Conservation (phyloP, 2,329 filamentous ascomycete species). For the Penicillium rolfsii region DNA sequence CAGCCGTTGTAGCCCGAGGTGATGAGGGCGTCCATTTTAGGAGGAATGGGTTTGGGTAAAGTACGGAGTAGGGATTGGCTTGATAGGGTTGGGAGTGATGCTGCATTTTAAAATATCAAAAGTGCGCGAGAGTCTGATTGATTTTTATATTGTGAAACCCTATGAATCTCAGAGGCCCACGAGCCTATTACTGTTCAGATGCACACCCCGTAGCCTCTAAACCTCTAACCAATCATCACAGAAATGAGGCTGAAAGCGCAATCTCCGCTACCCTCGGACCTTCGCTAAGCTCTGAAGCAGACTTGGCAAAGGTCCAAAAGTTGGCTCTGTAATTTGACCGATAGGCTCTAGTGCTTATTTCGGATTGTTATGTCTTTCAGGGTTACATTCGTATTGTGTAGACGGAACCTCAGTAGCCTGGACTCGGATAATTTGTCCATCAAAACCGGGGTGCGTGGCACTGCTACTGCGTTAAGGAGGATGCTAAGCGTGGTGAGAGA, state of each 20-base stretch:
- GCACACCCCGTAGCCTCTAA: too few species aligned
- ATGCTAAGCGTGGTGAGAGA: too few species aligned
- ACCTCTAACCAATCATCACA: neutral
- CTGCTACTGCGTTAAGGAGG: too few species aligned
- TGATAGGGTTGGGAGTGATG: too few species aligned
- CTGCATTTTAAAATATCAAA: too few species aligned
- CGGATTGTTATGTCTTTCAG: conserved; percentile 4
- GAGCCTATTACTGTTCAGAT: too few species aligned
- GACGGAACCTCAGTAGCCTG: neutral
- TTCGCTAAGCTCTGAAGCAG: conserved; percentile 3
- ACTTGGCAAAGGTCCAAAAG: conserved; percentile 13
- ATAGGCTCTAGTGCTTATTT: conserved; percentile 7
- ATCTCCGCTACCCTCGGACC: conserved; percentile 7
- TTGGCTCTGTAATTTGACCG: neutral
- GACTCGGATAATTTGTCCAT: neutral
- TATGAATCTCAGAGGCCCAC: too few species aligned
- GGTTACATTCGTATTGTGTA: neutral
- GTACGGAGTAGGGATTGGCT: too few species aligned
- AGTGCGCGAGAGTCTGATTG: too few species aligned
- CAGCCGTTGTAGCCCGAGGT: conserved; percentile 6
- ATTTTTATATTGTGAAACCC: too few species aligned
- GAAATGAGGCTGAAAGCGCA: conserved; percentile 14
- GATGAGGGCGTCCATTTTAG: neutral
- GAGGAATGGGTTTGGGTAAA: too few species aligned
- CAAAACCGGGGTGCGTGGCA: too few species aligned